Evolutionary conservation across 768 basidiomycete species (phyloP).

Genomic region (Lyophyllum shimeji): DNA sequence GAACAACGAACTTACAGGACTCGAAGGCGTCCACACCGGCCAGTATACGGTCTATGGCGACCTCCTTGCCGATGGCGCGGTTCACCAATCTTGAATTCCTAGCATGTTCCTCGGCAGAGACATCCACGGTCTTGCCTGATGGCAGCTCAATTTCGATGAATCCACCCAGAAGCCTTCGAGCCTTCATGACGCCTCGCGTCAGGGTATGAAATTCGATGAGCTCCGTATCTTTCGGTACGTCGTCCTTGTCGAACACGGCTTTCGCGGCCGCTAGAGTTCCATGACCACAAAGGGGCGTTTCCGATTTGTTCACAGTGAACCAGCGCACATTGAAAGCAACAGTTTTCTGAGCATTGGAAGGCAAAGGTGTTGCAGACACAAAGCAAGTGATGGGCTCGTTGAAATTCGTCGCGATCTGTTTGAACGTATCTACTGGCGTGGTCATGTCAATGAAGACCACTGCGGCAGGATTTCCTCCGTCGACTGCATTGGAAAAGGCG

Average conservation of each 20-base stretch:
- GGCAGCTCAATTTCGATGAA: conserved; percentile 40
- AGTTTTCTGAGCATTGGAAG: conserved; percentile 11
- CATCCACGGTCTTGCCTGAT: conserved; percentile 19
- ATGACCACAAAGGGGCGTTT: conserved; percentile 42
- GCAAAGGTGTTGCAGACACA: conserved; percentile 11
- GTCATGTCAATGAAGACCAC: conserved; percentile 35
- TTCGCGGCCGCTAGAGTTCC: conserved; percentile 43
- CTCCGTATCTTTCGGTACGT: conserved; percentile 25
- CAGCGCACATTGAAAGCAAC: conserved; percentile 37
- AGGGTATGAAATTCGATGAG: conserved; percentile 33
- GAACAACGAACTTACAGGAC: conserved; percentile 25
- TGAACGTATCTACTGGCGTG: conserved; percentile 25
- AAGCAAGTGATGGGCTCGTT: conserved; percentile 36
- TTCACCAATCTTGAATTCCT: conserved; percentile 28
- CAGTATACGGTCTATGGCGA: conserved; percentile 35
- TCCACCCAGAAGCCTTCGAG: conserved; percentile 28
- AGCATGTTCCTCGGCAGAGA: conserved; percentile 28
- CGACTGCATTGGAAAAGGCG: conserved; percentile 41
- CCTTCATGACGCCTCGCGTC: conserved; percentile 24
- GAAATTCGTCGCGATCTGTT: conserved; percentile 38
- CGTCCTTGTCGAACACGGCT: conserved; percentile 33
- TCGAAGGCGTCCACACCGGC: conserved; percentile 33
- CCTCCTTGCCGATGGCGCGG: conserved; percentile 38
- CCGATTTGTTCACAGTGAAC: conserved; percentile 29
- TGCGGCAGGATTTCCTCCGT: conserved; percentile 45